Conservation (phyloP, 345 rosid genomes). For the Acer campestre region DNA sequence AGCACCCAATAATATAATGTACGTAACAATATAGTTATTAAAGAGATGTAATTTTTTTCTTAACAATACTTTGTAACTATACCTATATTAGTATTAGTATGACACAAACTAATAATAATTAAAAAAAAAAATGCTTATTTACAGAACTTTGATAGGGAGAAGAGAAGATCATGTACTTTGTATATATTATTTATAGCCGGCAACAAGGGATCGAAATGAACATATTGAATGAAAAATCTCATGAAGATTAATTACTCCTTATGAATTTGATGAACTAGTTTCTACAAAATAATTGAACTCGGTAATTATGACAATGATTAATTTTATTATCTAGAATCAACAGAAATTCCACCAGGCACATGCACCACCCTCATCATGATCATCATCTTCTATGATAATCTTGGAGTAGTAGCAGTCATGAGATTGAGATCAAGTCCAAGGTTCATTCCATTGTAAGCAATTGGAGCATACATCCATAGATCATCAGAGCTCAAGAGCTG, state of each 20-base stretch:
- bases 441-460: conserved; percentile 86
- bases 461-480: conserved; percentile 90
- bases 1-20: too few species aligned
- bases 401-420: conserved; percentile 26
- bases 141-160: background rate
- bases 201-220: background rate
- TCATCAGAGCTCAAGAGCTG: conserved; percentile 91
- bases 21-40: too few species aligned
- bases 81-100: too few species aligned
- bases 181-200: background rate
- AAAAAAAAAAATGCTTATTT: background rate
- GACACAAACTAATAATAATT: too few species aligned
- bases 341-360: background rate
- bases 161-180: too few species aligned
- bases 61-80: too few species aligned
- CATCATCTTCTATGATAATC: conserved; percentile 20
- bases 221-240: background rate
- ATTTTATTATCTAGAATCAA: conserved; percentile 17
- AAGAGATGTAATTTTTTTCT: too few species aligned
- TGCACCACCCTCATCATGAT: background rate
- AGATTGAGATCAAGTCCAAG: conserved; percentile 59
- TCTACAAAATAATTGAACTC: conserved; percentile 1
- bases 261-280: background rate
- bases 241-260: conserved; percentile 8
- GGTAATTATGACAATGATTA: conserved; percentile 13